phyloP scores from a whole-genome alignment of 2,329 filamentous ascomycete species.

The Zymoseptoria ardabiliae region DNA sequence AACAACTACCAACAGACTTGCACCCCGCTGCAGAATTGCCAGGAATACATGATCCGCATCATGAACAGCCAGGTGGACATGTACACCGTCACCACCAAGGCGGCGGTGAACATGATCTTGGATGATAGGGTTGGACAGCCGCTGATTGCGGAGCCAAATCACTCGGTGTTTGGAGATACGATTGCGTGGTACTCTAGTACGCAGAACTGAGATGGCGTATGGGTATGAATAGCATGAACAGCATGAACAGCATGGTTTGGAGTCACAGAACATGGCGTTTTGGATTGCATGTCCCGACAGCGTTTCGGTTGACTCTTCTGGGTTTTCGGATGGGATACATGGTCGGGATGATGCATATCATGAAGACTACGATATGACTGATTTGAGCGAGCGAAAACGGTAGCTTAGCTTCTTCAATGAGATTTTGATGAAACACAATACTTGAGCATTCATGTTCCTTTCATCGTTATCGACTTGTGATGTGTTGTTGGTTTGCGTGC shows the following conservation, averaged over 20 bases:
- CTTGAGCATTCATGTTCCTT: not conserved
- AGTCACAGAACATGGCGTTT: not conserved
- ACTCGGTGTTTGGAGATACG: slow-evolving; percentile 43
- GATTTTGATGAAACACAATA: not conserved
- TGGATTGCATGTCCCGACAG: not conserved
- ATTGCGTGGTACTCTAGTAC: slow-evolving; percentile 30
- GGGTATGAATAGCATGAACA: not conserved
- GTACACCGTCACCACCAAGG: slow-evolving; percentile 44
- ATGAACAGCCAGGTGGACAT: slow-evolving; percentile 38
- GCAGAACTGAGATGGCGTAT: not conserved
- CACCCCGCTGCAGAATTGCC: slow-evolving; percentile 42
- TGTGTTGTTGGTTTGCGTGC: not conserved
- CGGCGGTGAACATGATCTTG: slow-evolving; percentile 44
- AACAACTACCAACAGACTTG: slow-evolving; percentile 49
- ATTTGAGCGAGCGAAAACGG: not conserved
- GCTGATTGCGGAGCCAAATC: slow-evolving; percentile 38
- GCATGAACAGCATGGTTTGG: not conserved
- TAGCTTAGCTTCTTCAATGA: not conserved
- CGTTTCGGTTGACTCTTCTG: not conserved
- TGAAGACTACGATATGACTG: not conserved
- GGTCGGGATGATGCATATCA: not conserved
- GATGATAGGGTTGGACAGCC: slow-evolving; percentile 30
- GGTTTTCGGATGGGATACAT: not conserved
- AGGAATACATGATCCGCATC: slow-evolving; percentile 43
- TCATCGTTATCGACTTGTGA: not conserved